These are phyloP conservation scores for Mycena sp. DNA, from an alignment of 1,284 basidiomycete genomes.

Conservation along the genomic window DNA sequence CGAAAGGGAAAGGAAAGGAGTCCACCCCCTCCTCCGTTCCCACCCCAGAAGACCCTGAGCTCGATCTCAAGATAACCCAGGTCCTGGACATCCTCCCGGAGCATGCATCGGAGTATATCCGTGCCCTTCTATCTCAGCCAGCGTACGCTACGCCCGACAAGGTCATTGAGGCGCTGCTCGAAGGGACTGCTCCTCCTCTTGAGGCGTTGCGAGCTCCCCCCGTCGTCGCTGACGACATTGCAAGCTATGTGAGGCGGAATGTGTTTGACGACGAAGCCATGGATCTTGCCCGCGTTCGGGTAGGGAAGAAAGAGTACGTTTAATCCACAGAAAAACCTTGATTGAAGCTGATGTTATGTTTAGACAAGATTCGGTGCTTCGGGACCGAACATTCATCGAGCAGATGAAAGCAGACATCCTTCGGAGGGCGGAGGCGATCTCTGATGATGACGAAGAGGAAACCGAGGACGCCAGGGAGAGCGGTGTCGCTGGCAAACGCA, in stretches of 20 bases:
- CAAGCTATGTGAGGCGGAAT: slow-evolving; percentile 64
- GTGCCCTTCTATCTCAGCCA: slow-evolving; percentile 60
- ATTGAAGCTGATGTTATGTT: background rate
- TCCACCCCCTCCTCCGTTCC: slow-evolving; percentile 34
- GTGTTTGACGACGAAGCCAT: slow-evolving; percentile 77
- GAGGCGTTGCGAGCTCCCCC: slow-evolving; percentile 44
- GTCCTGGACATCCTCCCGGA: slow-evolving; percentile 80
- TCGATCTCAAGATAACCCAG: slow-evolving; percentile 68
- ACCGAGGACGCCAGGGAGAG: slow-evolving; percentile 46
- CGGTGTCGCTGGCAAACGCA: slow-evolving; percentile 39
- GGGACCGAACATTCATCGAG: slow-evolving; percentile 71
- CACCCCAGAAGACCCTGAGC: slow-evolving; percentile 46
- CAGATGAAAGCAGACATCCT: slow-evolving; percentile 86
- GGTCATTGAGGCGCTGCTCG: slow-evolving; percentile 74
- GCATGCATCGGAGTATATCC: slow-evolving; percentile 61
- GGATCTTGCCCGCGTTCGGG: slow-evolving; percentile 65
- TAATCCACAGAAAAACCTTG: slow-evolving; percentile 24
- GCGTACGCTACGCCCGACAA: slow-evolving; percentile 61
- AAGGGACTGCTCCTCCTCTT: slow-evolving; percentile 67
- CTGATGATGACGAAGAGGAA: slow-evolving; percentile 72
- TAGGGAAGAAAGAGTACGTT: slow-evolving; percentile 76
- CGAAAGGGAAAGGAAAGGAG: slow-evolving; percentile 51
- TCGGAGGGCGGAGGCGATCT: slow-evolving; percentile 75
- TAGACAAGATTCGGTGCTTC: slow-evolving; percentile 43
- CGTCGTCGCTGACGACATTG: slow-evolving; percentile 34